Evolutionary conservation across 2,329 filamentous ascomycete species (phyloP).

Genomic region (Cadophora sp.): DNA sequence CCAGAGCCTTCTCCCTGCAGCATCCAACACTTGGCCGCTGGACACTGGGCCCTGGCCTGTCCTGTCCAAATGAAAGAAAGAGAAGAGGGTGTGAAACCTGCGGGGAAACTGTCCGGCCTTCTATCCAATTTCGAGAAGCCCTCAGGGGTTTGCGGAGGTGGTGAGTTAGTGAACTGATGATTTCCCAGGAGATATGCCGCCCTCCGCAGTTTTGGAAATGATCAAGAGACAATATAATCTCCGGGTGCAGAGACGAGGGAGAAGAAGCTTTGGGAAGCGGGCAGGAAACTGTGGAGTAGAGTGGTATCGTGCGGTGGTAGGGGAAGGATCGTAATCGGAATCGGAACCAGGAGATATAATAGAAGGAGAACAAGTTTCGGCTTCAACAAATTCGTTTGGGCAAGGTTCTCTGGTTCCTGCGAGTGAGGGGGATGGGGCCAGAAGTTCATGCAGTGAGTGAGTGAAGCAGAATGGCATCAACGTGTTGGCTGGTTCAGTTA

Average conservation of each 20-base stretch:
- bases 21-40: constrained; percentile 15
- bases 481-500: neutral
- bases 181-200: constrained; percentile 9
- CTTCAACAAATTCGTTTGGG: constrained; percentile 10
- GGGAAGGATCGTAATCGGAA: neutral
- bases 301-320: neutral
- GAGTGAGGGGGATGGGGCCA: neutral
- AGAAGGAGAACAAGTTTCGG: constrained; percentile 14
- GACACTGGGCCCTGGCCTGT: constrained; percentile 8
- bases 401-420: constrained; percentile 19
- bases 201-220: constrained; percentile 21
- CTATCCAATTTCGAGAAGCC: constrained; percentile 23
- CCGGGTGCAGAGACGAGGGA: constrained; percentile 13
- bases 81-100: constrained; percentile 26
- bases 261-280: constrained; percentile 17
- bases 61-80: constrained; percentile 17
- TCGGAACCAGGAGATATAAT: constrained; percentile 15
- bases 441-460: constrained; percentile 18
- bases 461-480: neutral
- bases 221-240: constrained; percentile 29
- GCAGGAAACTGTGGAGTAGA: neutral
- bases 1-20: constrained; percentile 17
- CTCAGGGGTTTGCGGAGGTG: neutral
- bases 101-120: constrained; percentile 27
- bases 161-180: constrained; percentile 4